Percentiles rank a stretch among this genome's conserved stretches.
phyloP scores from a whole-genome alignment of 768 basidiomycete species.

The Boletellus ananiceps region DNA sequence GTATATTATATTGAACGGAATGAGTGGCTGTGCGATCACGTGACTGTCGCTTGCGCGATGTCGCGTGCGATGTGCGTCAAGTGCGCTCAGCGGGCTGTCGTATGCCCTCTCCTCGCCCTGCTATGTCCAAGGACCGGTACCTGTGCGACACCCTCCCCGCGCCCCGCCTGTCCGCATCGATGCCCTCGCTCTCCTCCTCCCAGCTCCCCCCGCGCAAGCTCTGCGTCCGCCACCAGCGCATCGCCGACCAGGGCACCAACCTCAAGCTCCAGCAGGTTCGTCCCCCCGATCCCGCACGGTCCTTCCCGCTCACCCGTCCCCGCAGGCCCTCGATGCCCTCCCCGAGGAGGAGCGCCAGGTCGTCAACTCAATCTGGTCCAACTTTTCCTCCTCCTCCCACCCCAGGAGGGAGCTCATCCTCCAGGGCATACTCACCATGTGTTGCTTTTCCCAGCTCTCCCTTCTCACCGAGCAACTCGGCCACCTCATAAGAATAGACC shows the following conservation, averaged over 20 bases:
- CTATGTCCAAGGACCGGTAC: neutral
- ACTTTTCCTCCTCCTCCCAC: constrained; percentile 92
- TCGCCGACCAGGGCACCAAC: constrained; percentile 94
- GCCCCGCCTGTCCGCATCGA: constrained; percentile 43
- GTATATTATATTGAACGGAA: constrained; percentile 17
- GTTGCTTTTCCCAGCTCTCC: constrained; percentile 97
- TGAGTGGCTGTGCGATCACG: constrained; percentile 21
- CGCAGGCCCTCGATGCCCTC: constrained; percentile 84
- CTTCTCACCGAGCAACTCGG: constrained; percentile 89
- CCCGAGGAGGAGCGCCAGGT: constrained; percentile 81
- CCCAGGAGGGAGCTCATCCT: constrained; percentile 90
- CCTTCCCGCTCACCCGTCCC: constrained; percentile 7
- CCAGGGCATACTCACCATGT: constrained; percentile 96
- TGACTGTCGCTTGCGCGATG: constrained; percentile 30
- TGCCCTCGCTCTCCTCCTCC: constrained; percentile 14
- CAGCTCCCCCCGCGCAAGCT: constrained; percentile 57
- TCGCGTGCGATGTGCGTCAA: constrained; percentile 29
- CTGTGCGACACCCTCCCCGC: constrained; percentile 71
- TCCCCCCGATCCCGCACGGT: neutral
- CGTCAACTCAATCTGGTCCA: constrained; percentile 92
- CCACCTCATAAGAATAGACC: constrained; percentile 93
- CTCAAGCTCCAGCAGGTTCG: constrained; percentile 83
- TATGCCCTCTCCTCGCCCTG: no score
- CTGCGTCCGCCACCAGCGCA: constrained; percentile 90
- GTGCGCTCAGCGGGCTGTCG: neutral